Evolutionary conservation across 768 basidiomycete genomes (phyloP), one percentile per base, ranked within the genome.

Genomic region (Mycena maculata): DNA sequence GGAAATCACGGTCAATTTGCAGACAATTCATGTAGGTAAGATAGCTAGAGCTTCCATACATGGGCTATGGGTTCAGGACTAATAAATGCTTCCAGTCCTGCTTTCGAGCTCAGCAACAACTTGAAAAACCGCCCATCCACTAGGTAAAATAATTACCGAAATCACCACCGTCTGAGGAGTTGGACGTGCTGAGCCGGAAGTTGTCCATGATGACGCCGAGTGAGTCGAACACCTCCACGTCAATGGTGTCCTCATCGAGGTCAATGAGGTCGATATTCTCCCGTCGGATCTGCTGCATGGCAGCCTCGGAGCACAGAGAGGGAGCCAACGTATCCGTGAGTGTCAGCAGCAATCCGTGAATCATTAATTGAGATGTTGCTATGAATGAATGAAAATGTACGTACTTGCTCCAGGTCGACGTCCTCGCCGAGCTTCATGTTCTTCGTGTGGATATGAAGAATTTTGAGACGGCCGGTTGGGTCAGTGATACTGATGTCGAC

Each of bases 121-220:
- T n/a, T n/a, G n/a, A n/a, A n/a, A n/a, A n/a, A n/a, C n/a, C n/a
- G n/a, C n/a, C n/a, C n/a, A n/a, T n/a, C n/a, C n/a, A n/a, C n/a
- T n/a, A n/a, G n/a, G n/a, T n/a, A n/a, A n/a, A n/a, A n/a, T n/a
- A n/a, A n/a, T n/a, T n/a, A n/a, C n/a, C n/a, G n/a, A n/a, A n/a
- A n/a, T n/a, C n/a, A n/a, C n/a, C n/a, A n/a, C n/a, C n/a, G n/a
- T n/a, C n/a, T n/a, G n/a, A n/a, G n/a, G n/a, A n/a, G n/a, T n/a
- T n/a, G 74, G 96, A 97, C 28, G 91, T 90, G 63, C 98, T 97
- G 61, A 99, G 92, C 5, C 97, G 92, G 95, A 99, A 99, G 86
- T 99, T 99, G 76, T 99, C 98, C 97, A 98, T 98, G 30, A 98
- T 99, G 72, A 99, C 96, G 71, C 98, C 98, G 53, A 99, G 93